phyloP scores from a whole-genome alignment of 345 rosid genomes.

The Bruguiera sexangula region DNA sequence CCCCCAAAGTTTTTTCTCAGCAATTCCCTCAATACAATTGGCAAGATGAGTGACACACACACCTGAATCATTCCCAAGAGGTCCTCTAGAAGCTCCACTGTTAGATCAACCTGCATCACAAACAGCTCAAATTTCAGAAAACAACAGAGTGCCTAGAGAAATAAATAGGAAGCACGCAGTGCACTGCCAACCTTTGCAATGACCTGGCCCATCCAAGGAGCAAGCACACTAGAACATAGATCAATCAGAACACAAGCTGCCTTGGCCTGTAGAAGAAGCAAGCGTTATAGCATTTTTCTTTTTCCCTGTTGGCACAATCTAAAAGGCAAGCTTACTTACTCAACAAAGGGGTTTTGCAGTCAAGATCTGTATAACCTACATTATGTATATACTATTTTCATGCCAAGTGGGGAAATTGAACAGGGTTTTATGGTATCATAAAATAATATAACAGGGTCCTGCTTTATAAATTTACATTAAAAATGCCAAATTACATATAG shows the following conservation, averaged over 20 bases:
- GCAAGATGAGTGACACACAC: constrained; percentile 12
- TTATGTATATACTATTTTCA: not conserved
- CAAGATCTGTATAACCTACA: not conserved
- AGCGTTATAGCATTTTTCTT: constrained; percentile 10
- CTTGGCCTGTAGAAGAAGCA: constrained; percentile 55
- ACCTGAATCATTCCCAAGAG: constrained; percentile 77
- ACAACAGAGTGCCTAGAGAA: not conserved
- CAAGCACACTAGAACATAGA: constrained; percentile 65
- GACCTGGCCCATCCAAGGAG: constrained; percentile 74
- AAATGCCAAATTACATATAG: not conserved
- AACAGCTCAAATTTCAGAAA: constrained; percentile 18
- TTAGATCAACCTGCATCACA: constrained; percentile 59
- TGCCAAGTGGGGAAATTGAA: not conserved
- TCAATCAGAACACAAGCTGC: constrained; percentile 79
- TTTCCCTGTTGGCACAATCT: constrained; percentile 1
- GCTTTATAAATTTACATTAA: not conserved
- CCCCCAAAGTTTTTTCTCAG: not conserved
- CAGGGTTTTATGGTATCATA: too few species aligned
- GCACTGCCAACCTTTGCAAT: constrained; percentile 62
- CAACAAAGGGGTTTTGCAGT: not conserved
- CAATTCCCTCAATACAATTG: constrained; percentile 4
- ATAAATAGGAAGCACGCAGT: not conserved
- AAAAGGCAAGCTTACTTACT: too few species aligned
- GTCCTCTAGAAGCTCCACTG: constrained; percentile 73
- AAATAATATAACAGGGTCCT: not conserved